Base-by-base conservation (phyloP, 805 yeast genomes). In the Saturnispora ahearnii region DNA sequence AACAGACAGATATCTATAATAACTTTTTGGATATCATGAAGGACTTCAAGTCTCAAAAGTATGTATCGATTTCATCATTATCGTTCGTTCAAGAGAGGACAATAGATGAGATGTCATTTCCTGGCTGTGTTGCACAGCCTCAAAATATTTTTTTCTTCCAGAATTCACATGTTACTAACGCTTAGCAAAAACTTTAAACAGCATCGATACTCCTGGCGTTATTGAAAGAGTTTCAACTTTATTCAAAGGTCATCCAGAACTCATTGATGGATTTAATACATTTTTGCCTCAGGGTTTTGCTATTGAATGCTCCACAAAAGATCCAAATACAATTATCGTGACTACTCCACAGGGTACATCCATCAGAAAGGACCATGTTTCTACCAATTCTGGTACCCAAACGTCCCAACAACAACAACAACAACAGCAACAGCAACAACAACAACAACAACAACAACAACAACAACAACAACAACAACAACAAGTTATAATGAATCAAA, bases 11-110 rank as follows among this genome's bases (percentile, higher is more conserved):
- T 60, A 96, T 93, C 41, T 93, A 93, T 73, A 93, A 93, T 67
- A 89, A 87, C 66, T 93, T 95, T 62, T 74, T 93, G 62, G 99
- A 93, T 64, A 91, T 93, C 56, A 93, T 93, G 99, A 95, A 95
- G 71, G 99, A 95, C 64, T 95, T 93, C 72, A 95, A 95, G 72
- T 84, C 95, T 48, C 97, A 91, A 70, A 80, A 81, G 81, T 76
- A 67, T 53, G 79, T 72, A 47, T 55, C 15, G 15, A 26, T 10
- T n/a, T 21, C 29, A 11, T 33, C 11, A 26, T 21, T 10, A 4
- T 29, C 7, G 7, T 26, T 26, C 9, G 9, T 5, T 26, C 29
- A 26, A 26, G 9, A 26, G 29, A 26, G 29, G 29, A 26, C 29
- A 26, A 26, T 26, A 26, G 9, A 26, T 26, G 29, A 26, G 29